A percentile compares a stretch with the other conserved stretches of the same genome.
Conservation (phyloP, 306 rosid species). For the Alnus rubra region DNA sequence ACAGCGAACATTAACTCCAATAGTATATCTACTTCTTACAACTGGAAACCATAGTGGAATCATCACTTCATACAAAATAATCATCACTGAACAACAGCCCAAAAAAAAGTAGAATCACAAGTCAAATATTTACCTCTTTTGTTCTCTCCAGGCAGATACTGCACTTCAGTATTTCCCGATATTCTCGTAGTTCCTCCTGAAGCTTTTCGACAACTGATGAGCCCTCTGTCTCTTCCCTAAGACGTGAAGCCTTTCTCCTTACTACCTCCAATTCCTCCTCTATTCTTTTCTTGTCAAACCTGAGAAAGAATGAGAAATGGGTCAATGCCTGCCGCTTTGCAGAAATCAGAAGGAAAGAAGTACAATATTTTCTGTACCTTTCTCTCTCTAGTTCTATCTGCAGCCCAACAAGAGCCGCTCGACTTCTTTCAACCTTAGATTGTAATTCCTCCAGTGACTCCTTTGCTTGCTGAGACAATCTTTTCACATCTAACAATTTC, state of each 20-base stretch:
- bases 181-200: constrained; percentile 83
- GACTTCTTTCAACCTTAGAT: constrained; percentile 52
- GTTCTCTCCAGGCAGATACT: constrained; percentile 78
- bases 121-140: constrained; percentile 63
- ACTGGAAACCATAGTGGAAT: not conserved
- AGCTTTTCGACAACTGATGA: constrained; percentile 72
- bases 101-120: not conserved
- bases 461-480: constrained; percentile 61
- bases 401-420: constrained; percentile 54
- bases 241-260: constrained; percentile 58
- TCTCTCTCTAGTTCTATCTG: constrained; percentile 80
- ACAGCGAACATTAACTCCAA: not conserved
- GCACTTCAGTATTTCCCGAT: constrained; percentile 84
- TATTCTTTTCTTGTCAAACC: constrained; percentile 71
- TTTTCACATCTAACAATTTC: constrained; percentile 60
- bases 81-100: not conserved
- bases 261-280: constrained; percentile 79
- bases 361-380: constrained; percentile 47
- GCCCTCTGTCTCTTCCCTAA: constrained; percentile 68
- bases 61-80: not conserved
- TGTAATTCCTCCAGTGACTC: constrained; percentile 62
- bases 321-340: constrained; percentile 3
- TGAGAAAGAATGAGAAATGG: constrained; percentile 26
- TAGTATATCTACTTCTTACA: not conserved
- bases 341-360: constrained; percentile 14